Percentiles rank a stretch among this genome's conserved stretches.
phyloP scores from a whole-genome alignment of 1,284 basidiomycete species.

The Phellinidium pouzarii region DNA sequence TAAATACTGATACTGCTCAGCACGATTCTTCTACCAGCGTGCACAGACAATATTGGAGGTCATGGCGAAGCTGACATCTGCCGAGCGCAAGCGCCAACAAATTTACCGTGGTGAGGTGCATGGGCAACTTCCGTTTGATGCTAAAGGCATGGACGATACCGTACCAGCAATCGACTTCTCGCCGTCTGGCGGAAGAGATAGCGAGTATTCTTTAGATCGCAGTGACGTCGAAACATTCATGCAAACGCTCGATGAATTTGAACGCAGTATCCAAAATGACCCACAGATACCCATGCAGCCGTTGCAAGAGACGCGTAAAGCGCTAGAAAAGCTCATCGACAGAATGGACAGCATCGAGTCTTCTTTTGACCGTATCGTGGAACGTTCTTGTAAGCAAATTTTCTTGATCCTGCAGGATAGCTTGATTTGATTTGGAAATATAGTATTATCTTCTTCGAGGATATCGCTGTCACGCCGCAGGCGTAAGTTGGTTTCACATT shows the following conservation, averaged over 20 bases:
- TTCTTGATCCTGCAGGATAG: background rate
- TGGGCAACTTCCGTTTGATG: conserved; percentile 75
- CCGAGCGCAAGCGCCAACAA: conserved; percentile 71
- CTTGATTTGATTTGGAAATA: background rate
- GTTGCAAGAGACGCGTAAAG: conserved; percentile 52
- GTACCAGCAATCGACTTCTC: conserved; percentile 75
- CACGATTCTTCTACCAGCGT: conserved; percentile 71
- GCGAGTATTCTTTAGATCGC: conserved; percentile 58
- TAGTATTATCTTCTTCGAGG: conserved; percentile 69
- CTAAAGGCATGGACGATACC: conserved; percentile 66
- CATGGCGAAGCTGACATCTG: conserved; percentile 78
- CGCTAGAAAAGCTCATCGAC: conserved; percentile 58
- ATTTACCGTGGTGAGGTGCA: conserved; percentile 73
- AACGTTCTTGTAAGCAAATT: conserved; percentile 58
- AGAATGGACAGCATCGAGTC: conserved; percentile 73
- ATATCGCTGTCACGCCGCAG: conserved; percentile 58
- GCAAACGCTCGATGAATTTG: conserved; percentile 58
- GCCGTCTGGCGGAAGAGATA: conserved; percentile 48
- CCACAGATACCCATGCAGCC: conserved; percentile 44
- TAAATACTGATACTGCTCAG: conserved; percentile 30
- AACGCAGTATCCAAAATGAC: conserved; percentile 42
- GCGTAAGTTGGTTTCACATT: conserved; percentile 39
- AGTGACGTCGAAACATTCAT: conserved; percentile 66
- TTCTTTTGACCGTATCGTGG: conserved; percentile 75
- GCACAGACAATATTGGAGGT: conserved; percentile 74